A percentile compares a stretch with the other conserved stretches of the same genome.
Evolutionary conservation across 805 yeast genomes (phyloP).

Genomic region (Cyberlindnera xishuangbannaensis): DNA sequence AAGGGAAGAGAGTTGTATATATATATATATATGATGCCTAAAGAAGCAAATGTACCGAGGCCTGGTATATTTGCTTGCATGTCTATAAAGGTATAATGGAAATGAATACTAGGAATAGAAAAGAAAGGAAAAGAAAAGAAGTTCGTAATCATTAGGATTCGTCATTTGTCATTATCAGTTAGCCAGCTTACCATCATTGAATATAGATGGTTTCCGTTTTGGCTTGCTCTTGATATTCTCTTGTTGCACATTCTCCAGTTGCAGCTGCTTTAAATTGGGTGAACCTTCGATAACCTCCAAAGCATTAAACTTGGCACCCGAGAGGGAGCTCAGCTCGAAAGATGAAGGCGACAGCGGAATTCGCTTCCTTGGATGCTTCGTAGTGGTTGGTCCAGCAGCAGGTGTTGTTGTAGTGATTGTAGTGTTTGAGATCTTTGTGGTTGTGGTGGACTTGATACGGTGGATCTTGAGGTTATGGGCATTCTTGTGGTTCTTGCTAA

Average conservation of each 20-base stretch:
- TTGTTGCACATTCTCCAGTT: too few species aligned
- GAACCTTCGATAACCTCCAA: conserved; percentile 23
- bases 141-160: too few species aligned
- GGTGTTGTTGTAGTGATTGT: conserved; percentile 21
- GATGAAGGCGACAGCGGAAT: conserved; percentile 25
- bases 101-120: too few species aligned
- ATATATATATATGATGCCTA: too few species aligned
- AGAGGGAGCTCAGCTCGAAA: conserved; percentile 18
- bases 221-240: too few species aligned
- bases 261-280: conserved; percentile 14
- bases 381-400: conserved; percentile 7
- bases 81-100: too few species aligned
- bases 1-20: too few species aligned
- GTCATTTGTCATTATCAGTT: too few species aligned
- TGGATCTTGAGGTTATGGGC: conserved; percentile 11
- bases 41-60: too few species aligned
- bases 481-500: conserved; percentile 13
- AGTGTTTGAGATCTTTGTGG: conserved; percentile 18
- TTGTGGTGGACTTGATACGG: conserved; percentile 16
- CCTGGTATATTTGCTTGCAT: too few species aligned
- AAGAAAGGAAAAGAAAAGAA: too few species aligned
- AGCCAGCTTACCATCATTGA: conserved; percentile 5
- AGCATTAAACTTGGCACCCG: conserved; percentile 6
- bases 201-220: too few species aligned
- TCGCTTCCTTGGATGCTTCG: conserved; percentile 6